phyloP scores from a whole-genome alignment of 306 rosid genomes.

The Trifolium pratense region DNA sequence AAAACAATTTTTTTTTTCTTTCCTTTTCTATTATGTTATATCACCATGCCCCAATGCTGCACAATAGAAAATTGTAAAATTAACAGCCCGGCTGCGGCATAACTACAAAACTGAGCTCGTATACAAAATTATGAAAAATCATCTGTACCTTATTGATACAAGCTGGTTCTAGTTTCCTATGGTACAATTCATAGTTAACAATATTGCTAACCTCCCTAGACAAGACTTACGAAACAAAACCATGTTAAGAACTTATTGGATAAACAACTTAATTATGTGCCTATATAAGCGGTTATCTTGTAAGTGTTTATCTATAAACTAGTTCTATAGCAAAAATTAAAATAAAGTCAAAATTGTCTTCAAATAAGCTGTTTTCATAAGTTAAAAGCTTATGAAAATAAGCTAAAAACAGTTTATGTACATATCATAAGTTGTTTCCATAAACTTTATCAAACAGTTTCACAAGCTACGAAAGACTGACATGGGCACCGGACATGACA shows the following conservation, averaged over 20 bases:
- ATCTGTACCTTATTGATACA: neutral
- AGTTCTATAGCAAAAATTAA: neutral
- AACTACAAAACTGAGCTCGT: neutral
- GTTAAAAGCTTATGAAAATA: neutral
- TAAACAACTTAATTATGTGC: no score
- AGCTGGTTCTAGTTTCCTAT: neutral
- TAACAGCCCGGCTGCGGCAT: neutral
- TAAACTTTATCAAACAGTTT: neutral
- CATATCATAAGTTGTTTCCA: neutral
- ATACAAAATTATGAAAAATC: neutral
- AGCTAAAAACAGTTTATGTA: neutral
- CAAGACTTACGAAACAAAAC: neutral
- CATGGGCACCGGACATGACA: no score
- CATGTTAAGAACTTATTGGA: neutral
- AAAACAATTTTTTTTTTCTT: neutral
- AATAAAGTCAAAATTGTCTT: neutral
- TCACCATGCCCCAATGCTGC: slow-evolving; percentile 5
- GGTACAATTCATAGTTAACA: neutral
- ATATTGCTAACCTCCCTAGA: neutral
- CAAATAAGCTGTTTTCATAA: neutral
- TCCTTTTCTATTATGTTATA: neutral
- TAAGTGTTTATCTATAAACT: neutral
- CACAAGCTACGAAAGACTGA: neutral
- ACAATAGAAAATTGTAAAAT: slow-evolving; percentile 19
- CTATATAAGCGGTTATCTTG: no score